Base-by-base conservation (phyloP, 805 yeast genomes). In the Zygosaccharomyces gambellarensis region DNA sequence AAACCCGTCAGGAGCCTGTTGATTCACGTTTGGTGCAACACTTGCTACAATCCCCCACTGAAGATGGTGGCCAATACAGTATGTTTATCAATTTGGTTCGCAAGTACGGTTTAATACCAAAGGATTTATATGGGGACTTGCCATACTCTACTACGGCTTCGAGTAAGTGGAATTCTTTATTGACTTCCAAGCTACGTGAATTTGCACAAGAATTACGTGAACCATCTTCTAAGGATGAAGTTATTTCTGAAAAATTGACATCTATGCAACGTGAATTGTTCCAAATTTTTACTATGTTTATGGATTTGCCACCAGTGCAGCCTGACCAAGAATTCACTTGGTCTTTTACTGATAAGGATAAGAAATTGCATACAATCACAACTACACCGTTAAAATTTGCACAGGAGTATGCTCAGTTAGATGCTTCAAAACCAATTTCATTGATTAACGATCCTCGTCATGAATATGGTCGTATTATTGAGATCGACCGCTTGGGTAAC, bases 21-120 rank as follows among this genome's bases (percentile, higher is more conserved):
- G 90, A 81, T 54, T 82, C 90, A 1, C 76, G 95, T 55, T 69
- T 86, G 49, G 79, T 88, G 44, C 87, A 83, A 67, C 79, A 77
- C 56, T 68, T 88, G 42, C 71, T 87, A 47, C 58, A 71, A 4
- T 83, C 79, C 47, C 95, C 96, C 22, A 80, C 82, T 40, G 65
- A 77, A 50, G 96, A 89, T 62, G 96, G 96, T 58, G 96, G 96
- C 46, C 96, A 88, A 68, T 87, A 85, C 76, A 83, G 85, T 55
- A 85, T 88, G 94, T 79, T 87, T 64, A 74, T 83, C 43, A 86
- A 87, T 67, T 65, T 89, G 49, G 78, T 87, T 45, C 80, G 81
- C 54, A 89, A 88, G 68, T 89, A 88, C 59, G 96, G 96, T 27
- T 63, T 85, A 46, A 86, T 88, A 46, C 96, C 96, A 34, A 74